Evolutionary conservation across 2,329 filamentous ascomycete species (phyloP).

Genomic region (Pezicula rhizophila): DNA sequence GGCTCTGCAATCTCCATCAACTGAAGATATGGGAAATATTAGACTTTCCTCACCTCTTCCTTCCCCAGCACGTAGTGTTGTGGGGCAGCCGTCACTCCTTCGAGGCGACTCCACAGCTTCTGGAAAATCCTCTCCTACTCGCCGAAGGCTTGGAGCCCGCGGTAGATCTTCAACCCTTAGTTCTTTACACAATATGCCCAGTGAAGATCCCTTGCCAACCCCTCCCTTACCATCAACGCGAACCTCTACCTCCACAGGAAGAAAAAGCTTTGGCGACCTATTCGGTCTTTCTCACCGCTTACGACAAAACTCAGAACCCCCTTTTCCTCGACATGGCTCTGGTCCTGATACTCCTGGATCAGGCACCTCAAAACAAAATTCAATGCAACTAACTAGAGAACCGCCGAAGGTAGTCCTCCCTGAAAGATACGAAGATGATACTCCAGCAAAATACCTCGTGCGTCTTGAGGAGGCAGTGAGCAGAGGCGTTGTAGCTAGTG

Average conservation of each 20-base stretch:
- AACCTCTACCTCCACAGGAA: slow-evolving; percentile 81
- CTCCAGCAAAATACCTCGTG: slow-evolving; percentile 80
- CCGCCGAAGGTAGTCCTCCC: slow-evolving; percentile 58
- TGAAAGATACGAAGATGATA: slow-evolving; percentile 78
- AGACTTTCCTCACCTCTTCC: slow-evolving; percentile 20
- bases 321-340: slow-evolving; percentile 60
- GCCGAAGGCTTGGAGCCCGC: slow-evolving; percentile 53
- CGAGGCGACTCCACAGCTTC: slow-evolving; percentile 58
- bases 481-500: slow-evolving; percentile 75
- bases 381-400: slow-evolving; percentile 70
- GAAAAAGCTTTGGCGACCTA: slow-evolving; percentile 89
- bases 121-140: slow-evolving; percentile 63
- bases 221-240: slow-evolving; percentile 50
- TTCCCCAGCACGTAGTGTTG: slow-evolving; percentile 20
- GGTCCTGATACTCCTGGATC: slow-evolving; percentile 65
- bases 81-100: slow-evolving; percentile 33
- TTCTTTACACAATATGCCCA: slow-evolving; percentile 68
- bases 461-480: slow-evolving; percentile 76
- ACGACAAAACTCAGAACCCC: slow-evolving; percentile 73
- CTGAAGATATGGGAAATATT: slow-evolving; percentile 17
- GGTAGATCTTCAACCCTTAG: slow-evolving; percentile 86
- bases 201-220: slow-evolving; percentile 63
- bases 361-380: slow-evolving; percentile 72
- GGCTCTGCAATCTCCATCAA: slow-evolving; percentile 34
- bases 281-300: slow-evolving; percentile 70